Evolutionary conservation across 805 yeast species (phyloP), one percentile per base, ranked within the genome.

Genomic region (Cyberlindnera saturnus): DNA sequence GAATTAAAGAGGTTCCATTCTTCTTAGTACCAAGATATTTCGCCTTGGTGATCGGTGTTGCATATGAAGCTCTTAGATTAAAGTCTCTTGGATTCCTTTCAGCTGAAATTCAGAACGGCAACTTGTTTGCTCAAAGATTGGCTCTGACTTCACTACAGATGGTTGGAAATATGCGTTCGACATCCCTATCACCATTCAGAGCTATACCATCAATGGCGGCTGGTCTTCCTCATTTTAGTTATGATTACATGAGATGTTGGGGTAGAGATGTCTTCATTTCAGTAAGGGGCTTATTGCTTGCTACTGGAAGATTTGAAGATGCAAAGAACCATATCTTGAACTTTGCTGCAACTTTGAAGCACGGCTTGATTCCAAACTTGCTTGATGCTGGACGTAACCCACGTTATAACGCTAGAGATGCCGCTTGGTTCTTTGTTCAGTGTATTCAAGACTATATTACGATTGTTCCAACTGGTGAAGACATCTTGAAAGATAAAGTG

Each of bases 161-260:
- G 95, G 75, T 82, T 30, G 95, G 95, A 0, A 55, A 50, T 20
- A 75, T 83, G 75, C 73, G 78, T 37, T 77, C 79, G 19, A 86
- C 96, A 0, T 86, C 96, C 0, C 70, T 93, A 42, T 65, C 71
- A 23, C 95, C 98, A 2, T 67, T 66, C 34, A 65, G 70, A 10
- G 65, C 71, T 35, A 74, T 80, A 14, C 85, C 95, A 2, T 77
- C 86, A 34, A 71, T 91, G 77, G 96, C 98, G 14, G 99, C 99
- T 2, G 99, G 98, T 1, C 72, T 91, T 47, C 99, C 99, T 2
- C 97, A 89, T 64, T 91, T 91, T 66, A 82, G 93, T 59, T 76
- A 75, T 45, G 88, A 84, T 50, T 90, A 85, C 63, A 89, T 91
- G 96, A 75, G 99, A 62, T 88, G 96, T 61, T 91, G 99, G 99